These are phyloP conservation scores for Cymbopogon citratus DNA, from an alignment of 176 grass and related monocot genomes.

Conservation along the genomic window DNA sequence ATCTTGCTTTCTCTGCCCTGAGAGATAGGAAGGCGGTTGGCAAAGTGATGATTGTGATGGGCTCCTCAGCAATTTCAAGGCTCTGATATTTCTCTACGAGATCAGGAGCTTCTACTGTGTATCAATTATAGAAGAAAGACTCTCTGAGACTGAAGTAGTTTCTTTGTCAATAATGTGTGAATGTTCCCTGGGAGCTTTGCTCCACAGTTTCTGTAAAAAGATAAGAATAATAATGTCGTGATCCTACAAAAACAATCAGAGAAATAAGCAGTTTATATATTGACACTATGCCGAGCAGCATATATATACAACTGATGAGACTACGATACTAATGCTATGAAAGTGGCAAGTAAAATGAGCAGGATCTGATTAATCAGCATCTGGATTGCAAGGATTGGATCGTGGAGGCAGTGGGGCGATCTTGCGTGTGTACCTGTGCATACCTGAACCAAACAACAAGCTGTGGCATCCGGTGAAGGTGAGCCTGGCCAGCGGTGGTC, in stretches of 20 bases:
- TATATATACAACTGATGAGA: not conserved
- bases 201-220: too few species aligned
- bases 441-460: too few species aligned
- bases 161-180: constrained; percentile 11
- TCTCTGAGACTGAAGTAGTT: not conserved
- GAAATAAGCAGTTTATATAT: not conserved
- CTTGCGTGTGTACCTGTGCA: too few species aligned
- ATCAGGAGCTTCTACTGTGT: not conserved
- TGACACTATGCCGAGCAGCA: not conserved
- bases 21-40: constrained; percentile 82
- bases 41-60: constrained; percentile 62
- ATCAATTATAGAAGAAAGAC: not conserved
- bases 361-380: too few species aligned
- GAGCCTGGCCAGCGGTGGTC: too few species aligned
- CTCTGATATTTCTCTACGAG: constrained; percentile 28
- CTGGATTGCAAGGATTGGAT: too few species aligned
- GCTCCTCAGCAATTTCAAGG: constrained; percentile 10
- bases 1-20: constrained; percentile 74
- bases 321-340: not conserved
- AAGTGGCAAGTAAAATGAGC: too few species aligned
- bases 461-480: too few species aligned
- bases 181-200: too few species aligned
- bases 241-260: not conserved
- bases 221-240: too few species aligned
- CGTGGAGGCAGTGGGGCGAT: too few species aligned